These are phyloP conservation scores for Saksenaea oblongispora DNA, from an alignment of 371 early-diverging fungal species.

Conservation along the genomic window DNA sequence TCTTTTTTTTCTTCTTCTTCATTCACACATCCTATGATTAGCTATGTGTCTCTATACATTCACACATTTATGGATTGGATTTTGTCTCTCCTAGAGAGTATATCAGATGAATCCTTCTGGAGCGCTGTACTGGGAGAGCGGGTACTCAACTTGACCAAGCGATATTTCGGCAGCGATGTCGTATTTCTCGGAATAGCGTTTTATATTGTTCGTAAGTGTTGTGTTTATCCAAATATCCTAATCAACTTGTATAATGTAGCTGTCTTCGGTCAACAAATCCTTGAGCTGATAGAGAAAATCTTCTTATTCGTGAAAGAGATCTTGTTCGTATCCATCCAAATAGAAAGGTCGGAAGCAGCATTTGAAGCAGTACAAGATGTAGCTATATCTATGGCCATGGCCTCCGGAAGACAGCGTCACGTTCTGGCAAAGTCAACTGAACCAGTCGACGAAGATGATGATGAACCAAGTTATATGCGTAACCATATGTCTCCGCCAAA, in stretches of 20 bases:
- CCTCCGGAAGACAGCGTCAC: neutral
- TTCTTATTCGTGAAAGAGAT: too few species aligned
- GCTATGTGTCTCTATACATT: too few species aligned
- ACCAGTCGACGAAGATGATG: neutral
- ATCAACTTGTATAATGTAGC: neutral
- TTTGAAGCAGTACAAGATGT: too few species aligned
- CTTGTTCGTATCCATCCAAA: too few species aligned
- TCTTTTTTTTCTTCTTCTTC: too few species aligned
- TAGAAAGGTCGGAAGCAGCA: too few species aligned
- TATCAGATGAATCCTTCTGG: conserved; percentile 26
- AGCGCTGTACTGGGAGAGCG: conserved; percentile 15
- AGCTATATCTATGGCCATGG: neutral
- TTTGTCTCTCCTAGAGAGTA: neutral
- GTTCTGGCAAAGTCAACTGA: too few species aligned
- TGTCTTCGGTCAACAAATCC: too few species aligned
- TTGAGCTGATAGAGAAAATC: too few species aligned
- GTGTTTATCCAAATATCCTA: neutral
- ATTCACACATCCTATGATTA: too few species aligned
- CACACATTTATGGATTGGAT: too few species aligned
- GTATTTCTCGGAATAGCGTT: conserved; percentile 11
- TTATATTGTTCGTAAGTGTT: conserved; percentile 13
- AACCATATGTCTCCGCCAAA: conserved; percentile 9
- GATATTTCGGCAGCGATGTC: conserved; percentile 16
- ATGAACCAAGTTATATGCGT: neutral
- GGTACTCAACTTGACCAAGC: conserved; percentile 5